Evolutionary conservation across 2,329 filamentous ascomycete species (phyloP).

Genomic region (Elsinoe ampelina): DNA sequence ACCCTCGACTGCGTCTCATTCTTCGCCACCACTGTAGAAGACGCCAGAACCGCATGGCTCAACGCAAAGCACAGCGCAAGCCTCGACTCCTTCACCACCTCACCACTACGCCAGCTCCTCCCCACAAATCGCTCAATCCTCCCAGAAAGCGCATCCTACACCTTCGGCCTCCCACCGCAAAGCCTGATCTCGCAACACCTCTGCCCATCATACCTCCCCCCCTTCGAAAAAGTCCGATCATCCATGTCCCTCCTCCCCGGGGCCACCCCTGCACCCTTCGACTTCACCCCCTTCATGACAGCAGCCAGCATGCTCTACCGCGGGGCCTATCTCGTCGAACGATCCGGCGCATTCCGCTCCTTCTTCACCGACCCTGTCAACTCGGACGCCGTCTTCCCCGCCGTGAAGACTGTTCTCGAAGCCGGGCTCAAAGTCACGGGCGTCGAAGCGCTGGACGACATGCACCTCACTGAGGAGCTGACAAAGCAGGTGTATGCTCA

Average conservation of each 20-base stretch:
- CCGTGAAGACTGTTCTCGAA: not conserved
- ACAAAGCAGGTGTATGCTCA: not conserved
- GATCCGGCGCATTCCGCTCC: slow-evolving; percentile 19
- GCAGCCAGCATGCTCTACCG: slow-evolving; percentile 48
- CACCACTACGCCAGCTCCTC: not conserved
- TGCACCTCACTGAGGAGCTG: not conserved
- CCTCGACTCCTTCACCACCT: not conserved
- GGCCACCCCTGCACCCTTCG: slow-evolving; percentile 35
- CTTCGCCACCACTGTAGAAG: slow-evolving; percentile 40
- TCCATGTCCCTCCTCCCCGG: slow-evolving; percentile 24
- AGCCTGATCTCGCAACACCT: not conserved
- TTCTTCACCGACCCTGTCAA: slow-evolving; percentile 2
- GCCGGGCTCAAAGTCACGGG: not conserved
- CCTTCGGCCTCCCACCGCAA: not conserved
- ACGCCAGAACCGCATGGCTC: slow-evolving; percentile 43
- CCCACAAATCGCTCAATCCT: slow-evolving; percentile 3
- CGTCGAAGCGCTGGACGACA: not conserved
- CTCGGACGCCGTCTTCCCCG: not conserved
- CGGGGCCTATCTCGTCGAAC: slow-evolving; percentile 49
- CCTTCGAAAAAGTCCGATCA: not conserved
- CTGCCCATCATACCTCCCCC: not conserved
- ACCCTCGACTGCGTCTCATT: slow-evolving; percentile 51
- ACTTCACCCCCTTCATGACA: slow-evolving; percentile 43
- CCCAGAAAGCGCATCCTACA: not conserved
- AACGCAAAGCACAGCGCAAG: slow-evolving; percentile 29